phyloP scores from a whole-genome alignment of 345 rosid genomes.

The Acer yangbiense region DNA sequence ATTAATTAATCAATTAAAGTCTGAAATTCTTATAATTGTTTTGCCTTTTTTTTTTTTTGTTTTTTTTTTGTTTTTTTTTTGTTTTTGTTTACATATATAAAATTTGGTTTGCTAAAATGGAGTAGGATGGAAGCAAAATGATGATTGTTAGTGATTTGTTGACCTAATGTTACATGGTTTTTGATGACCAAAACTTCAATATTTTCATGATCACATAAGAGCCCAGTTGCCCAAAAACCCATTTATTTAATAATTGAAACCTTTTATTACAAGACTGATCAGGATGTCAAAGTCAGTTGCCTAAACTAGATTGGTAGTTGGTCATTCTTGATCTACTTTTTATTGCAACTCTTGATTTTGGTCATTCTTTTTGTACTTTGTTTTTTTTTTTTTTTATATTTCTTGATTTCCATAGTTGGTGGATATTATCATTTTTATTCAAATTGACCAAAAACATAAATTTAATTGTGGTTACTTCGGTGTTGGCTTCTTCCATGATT shows the following conservation, averaged over 20 bases:
- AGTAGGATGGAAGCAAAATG: not conserved
- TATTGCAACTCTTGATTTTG: no score
- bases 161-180: slow-evolving; percentile 28
- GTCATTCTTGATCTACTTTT: not conserved
- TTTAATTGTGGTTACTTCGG: no score
- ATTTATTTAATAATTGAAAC: not conserved
- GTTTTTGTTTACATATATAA: not conserved
- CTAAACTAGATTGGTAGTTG: slow-evolving; percentile 23
- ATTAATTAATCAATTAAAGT: no score
- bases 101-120: not conserved
- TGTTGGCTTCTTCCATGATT: no score
- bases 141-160: slow-evolving; percentile 29
- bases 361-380: no score
- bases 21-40: no score
- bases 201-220: not conserved
- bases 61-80: no score
- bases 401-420: no score
- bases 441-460: not conserved
- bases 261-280: not conserved
- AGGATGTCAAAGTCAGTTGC: slow-evolving; percentile 24
- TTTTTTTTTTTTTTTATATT: no score
- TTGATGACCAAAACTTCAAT: slow-evolving; percentile 6
- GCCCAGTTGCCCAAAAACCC: slow-evolving; percentile 2
- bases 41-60: no score
- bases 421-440: not conserved